Conservation (phyloP, 2,329 filamentous ascomycete genomes). For the Pseudogymnoascus sp. region DNA sequence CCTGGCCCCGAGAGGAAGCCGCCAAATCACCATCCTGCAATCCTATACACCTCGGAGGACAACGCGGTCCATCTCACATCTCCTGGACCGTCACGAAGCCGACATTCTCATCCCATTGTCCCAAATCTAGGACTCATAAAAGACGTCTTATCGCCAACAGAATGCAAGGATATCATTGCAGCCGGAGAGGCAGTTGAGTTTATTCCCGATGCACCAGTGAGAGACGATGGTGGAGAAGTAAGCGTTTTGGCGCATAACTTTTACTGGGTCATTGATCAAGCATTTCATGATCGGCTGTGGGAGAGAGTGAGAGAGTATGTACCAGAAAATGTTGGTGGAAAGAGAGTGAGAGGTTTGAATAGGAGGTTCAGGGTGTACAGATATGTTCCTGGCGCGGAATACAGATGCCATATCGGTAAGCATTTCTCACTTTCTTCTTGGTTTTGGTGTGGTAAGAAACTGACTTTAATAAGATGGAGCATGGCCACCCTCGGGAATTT, state of each 20-base stretch:
- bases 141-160: slow-evolving; percentile 52
- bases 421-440: background rate
- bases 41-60: slow-evolving; percentile 56
- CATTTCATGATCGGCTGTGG: slow-evolving; percentile 60
- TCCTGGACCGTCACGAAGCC: slow-evolving; percentile 44
- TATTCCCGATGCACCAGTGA: slow-evolving; percentile 60
- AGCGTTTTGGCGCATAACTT: slow-evolving; percentile 67
- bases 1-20: slow-evolving; percentile 57
- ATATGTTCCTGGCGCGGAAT: slow-evolving; percentile 67
- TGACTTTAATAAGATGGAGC: slow-evolving; percentile 47
- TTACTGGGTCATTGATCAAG: slow-evolving; percentile 62
- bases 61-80: slow-evolving; percentile 48
- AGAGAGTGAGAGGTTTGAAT: slow-evolving; percentile 57
- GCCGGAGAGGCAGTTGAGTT: slow-evolving; percentile 61
- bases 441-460: background rate
- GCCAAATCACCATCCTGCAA: slow-evolving; percentile 60
- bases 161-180: slow-evolving; percentile 61
- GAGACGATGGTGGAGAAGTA: slow-evolving; percentile 54
- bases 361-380: slow-evolving; percentile 65
- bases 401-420: slow-evolving; percentile 57
- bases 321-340: slow-evolving; percentile 49
- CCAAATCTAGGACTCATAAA: slow-evolving; percentile 55
- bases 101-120: slow-evolving; percentile 53
- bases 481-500: slow-evolving; percentile 64
- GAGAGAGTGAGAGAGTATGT: slow-evolving; percentile 52